These are phyloP conservation scores for Mortierella sp. DNA, from an alignment of 371 early-diverging fungal genomes.

Conservation along the genomic window DNA sequence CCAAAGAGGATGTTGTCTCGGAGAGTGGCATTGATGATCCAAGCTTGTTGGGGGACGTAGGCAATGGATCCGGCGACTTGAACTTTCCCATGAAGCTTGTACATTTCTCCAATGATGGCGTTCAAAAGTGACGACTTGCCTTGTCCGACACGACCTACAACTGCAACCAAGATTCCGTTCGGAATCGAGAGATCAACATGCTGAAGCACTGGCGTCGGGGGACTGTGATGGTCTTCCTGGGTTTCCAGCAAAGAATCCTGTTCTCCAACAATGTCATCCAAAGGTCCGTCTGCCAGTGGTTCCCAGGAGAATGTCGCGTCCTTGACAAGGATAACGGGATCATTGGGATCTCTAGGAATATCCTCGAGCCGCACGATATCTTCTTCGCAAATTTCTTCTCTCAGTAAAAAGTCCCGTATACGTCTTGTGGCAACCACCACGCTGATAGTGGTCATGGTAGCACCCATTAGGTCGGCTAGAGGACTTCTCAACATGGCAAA, in stretches of 20 bases:
- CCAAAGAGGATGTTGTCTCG: constrained; percentile 67
- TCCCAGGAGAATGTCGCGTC: constrained; percentile 70
- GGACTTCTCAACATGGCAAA: constrained; percentile 37
- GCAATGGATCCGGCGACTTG: constrained; percentile 56
- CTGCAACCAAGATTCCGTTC: constrained; percentile 43
- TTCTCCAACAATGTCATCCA: neutral
- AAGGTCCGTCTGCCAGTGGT: neutral
- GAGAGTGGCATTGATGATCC: constrained; percentile 63
- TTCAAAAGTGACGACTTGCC: constrained; percentile 60
- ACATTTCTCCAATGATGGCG: constrained; percentile 59
- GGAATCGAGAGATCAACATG: constrained; percentile 39
- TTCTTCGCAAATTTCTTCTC: constrained; percentile 28
- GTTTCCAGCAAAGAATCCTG: neutral
- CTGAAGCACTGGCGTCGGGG: constrained; percentile 5
- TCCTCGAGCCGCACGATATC: constrained; percentile 21
- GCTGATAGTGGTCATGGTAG: constrained; percentile 30
- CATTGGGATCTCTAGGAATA: constrained; percentile 13
- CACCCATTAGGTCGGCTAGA: constrained; percentile 27
- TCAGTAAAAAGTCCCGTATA: constrained; percentile 29
- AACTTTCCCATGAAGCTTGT: constrained; percentile 50
- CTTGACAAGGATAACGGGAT: constrained; percentile 23
- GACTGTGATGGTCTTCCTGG: neutral
- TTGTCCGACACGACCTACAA: constrained; percentile 60
- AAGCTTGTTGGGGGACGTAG: constrained; percentile 62
- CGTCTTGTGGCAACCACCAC: constrained; percentile 34